phyloP scores from a whole-genome alignment of 768 basidiomycete species.

The Tylopilus sp. region DNA sequence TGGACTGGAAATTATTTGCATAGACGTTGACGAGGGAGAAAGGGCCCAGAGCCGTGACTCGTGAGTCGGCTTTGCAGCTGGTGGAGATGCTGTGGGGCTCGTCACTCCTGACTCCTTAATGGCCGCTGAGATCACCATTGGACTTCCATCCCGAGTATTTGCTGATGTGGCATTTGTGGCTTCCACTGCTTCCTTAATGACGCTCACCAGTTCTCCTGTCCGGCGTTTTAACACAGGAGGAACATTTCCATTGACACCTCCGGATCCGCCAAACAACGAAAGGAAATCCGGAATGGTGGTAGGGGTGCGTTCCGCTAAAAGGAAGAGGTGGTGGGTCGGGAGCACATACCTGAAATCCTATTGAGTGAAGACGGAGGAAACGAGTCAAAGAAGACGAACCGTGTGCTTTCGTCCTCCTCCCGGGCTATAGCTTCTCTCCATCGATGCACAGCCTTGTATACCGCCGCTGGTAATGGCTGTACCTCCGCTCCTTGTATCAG shows the following conservation, averaged over 20 bases:
- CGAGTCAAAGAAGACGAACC: conserved; percentile 42
- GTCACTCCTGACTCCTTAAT: conserved; percentile 3
- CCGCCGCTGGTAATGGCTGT: conserved; percentile 46
- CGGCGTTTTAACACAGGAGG: conserved; percentile 62
- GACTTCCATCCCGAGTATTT: background rate
- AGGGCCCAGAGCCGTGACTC: conserved; percentile 23
- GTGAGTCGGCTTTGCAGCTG: background rate
- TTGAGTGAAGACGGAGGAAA: background rate
- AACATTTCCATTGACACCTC: conserved; percentile 33
- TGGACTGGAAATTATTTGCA: conserved; percentile 11
- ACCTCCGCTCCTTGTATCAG: conserved; percentile 34
- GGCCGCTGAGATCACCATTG: background rate
- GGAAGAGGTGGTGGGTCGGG: conserved; percentile 71
- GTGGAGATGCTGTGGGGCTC: conserved; percentile 10
- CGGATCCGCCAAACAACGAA: conserved; percentile 43
- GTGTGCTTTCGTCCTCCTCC: conserved; percentile 81
- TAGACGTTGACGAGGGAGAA: conserved; percentile 1
- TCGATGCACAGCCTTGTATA: conserved; percentile 69
- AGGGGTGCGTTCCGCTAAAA: conserved; percentile 68
- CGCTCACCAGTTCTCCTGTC: conserved; percentile 60
- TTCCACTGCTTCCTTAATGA: conserved; percentile 51
- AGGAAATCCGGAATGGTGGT: conserved; percentile 61
- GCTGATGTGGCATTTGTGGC: background rate
- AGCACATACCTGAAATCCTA: conserved; percentile 57
- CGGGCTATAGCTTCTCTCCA: conserved; percentile 83